Base-by-base conservation (phyloP, 2,329 filamentous ascomycete genomes). In the Intubia oerlemansii region DNA sequence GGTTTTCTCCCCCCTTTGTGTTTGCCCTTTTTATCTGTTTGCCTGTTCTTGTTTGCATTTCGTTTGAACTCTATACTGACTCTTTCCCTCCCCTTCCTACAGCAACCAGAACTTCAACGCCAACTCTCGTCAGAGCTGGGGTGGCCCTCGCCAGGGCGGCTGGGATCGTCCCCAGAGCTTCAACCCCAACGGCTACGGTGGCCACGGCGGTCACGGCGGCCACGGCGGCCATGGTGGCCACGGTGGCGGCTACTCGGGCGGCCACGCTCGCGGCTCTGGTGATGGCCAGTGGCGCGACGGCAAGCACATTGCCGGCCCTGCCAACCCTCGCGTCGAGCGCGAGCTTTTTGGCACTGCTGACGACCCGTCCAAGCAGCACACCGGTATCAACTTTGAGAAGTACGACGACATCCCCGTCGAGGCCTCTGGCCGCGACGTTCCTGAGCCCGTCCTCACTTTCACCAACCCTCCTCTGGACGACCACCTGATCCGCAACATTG, bases 361-460 rank as follows among this genome's bases (percentile, higher is more conserved):
- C 52, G 88, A 95, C 47, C 81, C 85, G 38, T 71, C 76, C 41
- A 95, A 93, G 66, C 79, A 92, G 53, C 79, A 90, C 46, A 93
- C 82, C 19, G 88, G 88, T 55, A 95, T 98, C 76, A 98, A 98
- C 68, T 98, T 98, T 51, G 76, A 92, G 61, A 98, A 98, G 65
- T 98, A 98, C 57, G 88, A 98, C 48, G 88, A 98, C 53, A 98
- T 98, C 41, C 88, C 88, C 31, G 88, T 98, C 39, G 88, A 95
- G 57, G 88, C 88, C 38, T 93, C 85, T 35, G 88, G 88, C 35
- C 74, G 81, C 30, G 71, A 91, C 47, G 82, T 95, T 30, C 88
- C 88, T 25, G 88, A 95, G 47, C 77, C 85, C 23, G 80, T 93
- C 41, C 73, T 73, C 40, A 65, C 71, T 36, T 98, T 98, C 66